phyloP scores from a whole-genome alignment of 345 rosid genomes.

The Theobroma cacao region DNA sequence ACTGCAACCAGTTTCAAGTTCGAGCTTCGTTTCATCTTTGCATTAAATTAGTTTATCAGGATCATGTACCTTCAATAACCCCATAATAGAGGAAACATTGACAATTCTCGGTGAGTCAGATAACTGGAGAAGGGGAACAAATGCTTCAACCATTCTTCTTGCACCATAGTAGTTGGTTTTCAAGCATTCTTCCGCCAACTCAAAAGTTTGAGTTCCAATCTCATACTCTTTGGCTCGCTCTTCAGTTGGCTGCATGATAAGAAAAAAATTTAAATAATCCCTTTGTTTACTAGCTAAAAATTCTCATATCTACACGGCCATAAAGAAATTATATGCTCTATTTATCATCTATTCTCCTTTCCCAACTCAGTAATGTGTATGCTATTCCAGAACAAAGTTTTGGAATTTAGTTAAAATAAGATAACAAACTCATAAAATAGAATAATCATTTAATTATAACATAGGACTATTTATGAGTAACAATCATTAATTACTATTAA shows the following conservation, averaged over 20 bases:
- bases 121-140: conserved; percentile 20
- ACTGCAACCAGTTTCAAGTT: too few species aligned
- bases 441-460: too few species aligned
- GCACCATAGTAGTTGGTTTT: conserved; percentile 32
- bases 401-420: background rate
- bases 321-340: background rate
- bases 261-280: background rate
- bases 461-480: background rate
- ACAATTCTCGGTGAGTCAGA: conserved; percentile 30
- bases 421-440: background rate
- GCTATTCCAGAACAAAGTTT: background rate
- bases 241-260: conserved; percentile 13
- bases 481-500: background rate
- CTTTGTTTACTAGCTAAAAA: background rate
- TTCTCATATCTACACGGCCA: background rate
- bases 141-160: conserved; percentile 21
- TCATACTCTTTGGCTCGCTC: conserved; percentile 6
- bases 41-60: background rate
- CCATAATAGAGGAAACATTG: conserved; percentile 30
- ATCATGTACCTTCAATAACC: conserved; percentile 20
- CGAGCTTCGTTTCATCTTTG: background rate
- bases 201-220: conserved; percentile 17
- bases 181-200: conserved; percentile 22
- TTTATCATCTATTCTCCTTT: background rate
- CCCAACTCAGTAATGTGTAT: background rate